phyloP scores from a whole-genome alignment of 2,329 filamentous ascomycete genomes.

The Talaromyces sp. region DNA sequence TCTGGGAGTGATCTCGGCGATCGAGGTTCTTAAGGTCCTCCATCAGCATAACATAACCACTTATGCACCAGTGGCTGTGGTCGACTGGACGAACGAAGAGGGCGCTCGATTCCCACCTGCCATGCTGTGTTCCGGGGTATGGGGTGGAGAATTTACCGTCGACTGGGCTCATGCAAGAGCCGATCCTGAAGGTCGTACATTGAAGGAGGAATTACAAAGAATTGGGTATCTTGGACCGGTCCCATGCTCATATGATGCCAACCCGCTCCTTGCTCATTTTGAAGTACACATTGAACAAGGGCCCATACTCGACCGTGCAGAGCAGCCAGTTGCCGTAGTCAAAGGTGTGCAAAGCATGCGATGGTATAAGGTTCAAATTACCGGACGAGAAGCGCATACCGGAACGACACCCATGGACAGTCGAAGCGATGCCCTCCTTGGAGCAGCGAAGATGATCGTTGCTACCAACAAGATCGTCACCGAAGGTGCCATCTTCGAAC shows the following conservation, averaged over 20 bases:
- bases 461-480: conserved; percentile 60
- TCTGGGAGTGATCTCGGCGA: conserved; percentile 66
- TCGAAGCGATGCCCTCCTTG: conserved; percentile 62
- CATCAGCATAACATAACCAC: conserved; percentile 66
- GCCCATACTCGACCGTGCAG: conserved; percentile 61
- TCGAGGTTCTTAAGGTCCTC: conserved; percentile 68
- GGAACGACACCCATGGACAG: conserved; percentile 65
- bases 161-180: conserved; percentile 56
- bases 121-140: conserved; percentile 71
- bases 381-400: conserved; percentile 64
- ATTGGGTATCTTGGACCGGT: conserved; percentile 64
- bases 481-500: conserved; percentile 31
- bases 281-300: conserved; percentile 81
- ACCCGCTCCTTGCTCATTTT: conserved; percentile 70
- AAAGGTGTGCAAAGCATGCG: conserved; percentile 66
- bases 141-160: conserved; percentile 61
- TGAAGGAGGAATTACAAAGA: conserved; percentile 61
- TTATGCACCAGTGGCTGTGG: conserved; percentile 66
- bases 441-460: conserved; percentile 61
- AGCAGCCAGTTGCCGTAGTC: conserved; percentile 62
- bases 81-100: conserved; percentile 60
- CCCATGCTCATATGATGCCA: conserved; percentile 51
- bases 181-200: conserved; percentile 58
- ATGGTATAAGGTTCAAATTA: conserved; percentile 63
- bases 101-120: conserved; percentile 71